Base-by-base conservation (phyloP, 306 rosid species). In the Crotalaria pallida region DNA sequence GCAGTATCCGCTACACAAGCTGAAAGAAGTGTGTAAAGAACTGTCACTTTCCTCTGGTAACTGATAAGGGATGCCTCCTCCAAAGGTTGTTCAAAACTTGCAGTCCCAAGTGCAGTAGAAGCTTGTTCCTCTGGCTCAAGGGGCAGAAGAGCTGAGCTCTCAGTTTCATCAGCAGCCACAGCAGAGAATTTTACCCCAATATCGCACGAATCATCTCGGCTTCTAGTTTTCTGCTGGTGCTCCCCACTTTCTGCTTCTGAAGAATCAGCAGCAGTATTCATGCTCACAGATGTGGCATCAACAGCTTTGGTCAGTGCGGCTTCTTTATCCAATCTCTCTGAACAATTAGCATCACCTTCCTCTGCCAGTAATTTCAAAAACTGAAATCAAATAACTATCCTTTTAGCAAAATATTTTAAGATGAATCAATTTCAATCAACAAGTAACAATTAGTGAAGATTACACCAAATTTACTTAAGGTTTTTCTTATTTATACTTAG, bases 1-100 rank as follows among this genome's bases (percentile, higher is more conserved):
- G 79, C 58, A 41, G 55, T 63, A 79, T 90, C 92, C 43, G 92
- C 92, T 77, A 90, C 79, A 77, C 98, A 90, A 79, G 98, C 97
- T 13, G 94, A 86, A 65, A 93, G 82, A 55, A 93, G 92, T 69
- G 83, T 73, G 70, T 87, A 90, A 40, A 93, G 89, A 84, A 87
- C 89, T 18, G 86, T 66, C 82, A 88, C 84, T 88, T 93, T 93
- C 88, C 92, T 88, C 84, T 81, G 76, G 79, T 81, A 84, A 55
- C 85, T 79, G 49, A 93, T 80, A 79, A 76, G 80, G 16, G 24
- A 63, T 47, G 84, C 87, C 83, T 88, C 98, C 71, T 75, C 90
- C 52, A 81, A 16, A 77, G 97, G 82, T 58, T 79, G 64, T 51
- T 79, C 87, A 69, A 22, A 67, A 11, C 13, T 17, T 33, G 7